These are phyloP conservation scores for Psilocybe cubensis DNA, from an alignment of 768 basidiomycete species.

Conservation along the genomic window DNA sequence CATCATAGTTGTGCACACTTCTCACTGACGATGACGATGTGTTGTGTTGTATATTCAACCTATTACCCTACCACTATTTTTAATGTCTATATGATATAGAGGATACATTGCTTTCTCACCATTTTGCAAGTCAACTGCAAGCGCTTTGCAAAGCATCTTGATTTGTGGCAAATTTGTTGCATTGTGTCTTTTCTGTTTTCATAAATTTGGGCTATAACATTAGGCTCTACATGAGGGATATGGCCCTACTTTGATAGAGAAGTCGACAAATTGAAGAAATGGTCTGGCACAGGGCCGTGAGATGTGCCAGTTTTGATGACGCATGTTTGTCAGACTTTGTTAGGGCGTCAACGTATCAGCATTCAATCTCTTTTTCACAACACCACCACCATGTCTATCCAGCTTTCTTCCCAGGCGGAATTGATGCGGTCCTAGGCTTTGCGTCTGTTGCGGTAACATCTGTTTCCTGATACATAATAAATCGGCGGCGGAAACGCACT, in stretches of 20 bases:
- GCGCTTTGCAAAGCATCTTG: not conserved
- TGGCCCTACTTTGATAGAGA: no score
- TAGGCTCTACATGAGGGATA: no score
- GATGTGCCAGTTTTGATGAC: no score
- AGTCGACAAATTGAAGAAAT: no score
- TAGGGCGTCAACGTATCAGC: no score
- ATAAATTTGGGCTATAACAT: no score
- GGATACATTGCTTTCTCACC: not conserved
- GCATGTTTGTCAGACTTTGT: no score
- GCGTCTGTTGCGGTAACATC: not conserved
- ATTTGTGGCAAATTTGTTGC: not conserved
- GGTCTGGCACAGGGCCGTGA: no score
- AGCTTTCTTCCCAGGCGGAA: no score
- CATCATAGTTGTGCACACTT: not conserved
- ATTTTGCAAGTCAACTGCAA: not conserved
- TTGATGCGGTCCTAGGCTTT: not conserved
- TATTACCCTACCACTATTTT: not conserved
- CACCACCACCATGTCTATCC: no score
- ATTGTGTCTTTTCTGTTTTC: not conserved
- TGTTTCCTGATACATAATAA: not conserved
- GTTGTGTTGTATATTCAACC: not conserved
- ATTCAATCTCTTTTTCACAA: no score
- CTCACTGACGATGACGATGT: not conserved
- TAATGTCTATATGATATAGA: not conserved
- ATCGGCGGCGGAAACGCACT: not conserved